phyloP scores from a whole-genome alignment of 2,329 filamentous ascomycete species.

The Hypoxylon sp. region DNA sequence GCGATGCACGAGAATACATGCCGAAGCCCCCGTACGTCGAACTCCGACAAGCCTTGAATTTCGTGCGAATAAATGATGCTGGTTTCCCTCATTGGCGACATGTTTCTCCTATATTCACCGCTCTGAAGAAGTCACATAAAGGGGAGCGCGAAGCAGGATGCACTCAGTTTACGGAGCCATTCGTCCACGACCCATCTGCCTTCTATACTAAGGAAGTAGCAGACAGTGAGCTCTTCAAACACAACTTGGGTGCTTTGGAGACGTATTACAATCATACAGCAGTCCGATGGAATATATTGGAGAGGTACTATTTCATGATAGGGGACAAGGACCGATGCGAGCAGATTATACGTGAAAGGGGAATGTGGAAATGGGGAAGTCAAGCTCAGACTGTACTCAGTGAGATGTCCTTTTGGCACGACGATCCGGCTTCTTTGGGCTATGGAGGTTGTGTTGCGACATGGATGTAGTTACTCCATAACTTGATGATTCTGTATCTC shows the following conservation, averaged over 20 bases:
- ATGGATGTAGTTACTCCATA: not conserved
- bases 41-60: not conserved
- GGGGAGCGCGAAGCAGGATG: not conserved
- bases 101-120: not conserved
- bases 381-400: not conserved
- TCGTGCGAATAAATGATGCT: not conserved
- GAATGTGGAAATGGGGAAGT: conserved; percentile 12
- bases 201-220: not conserved
- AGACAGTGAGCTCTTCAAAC: not conserved
- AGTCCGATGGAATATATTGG: not conserved
- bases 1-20: not conserved
- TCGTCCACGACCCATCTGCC: not conserved
- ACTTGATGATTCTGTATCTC: not conserved
- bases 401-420: conserved; percentile 6
- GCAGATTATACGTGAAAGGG: not conserved
- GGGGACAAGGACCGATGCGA: conserved; percentile 21
- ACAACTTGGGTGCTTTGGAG: not conserved
- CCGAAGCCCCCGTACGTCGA: not conserved
- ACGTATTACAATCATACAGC: not conserved
- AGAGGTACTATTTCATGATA: conserved; percentile 17
- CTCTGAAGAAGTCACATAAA: not conserved
- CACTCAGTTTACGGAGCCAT: not conserved
- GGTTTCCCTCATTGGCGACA: not conserved
- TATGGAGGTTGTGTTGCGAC: not conserved
- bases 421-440: conserved; percentile 1